Base-by-base conservation (phyloP, 257 asterid genomes). In the Gynochthodes officinalis region DNA sequence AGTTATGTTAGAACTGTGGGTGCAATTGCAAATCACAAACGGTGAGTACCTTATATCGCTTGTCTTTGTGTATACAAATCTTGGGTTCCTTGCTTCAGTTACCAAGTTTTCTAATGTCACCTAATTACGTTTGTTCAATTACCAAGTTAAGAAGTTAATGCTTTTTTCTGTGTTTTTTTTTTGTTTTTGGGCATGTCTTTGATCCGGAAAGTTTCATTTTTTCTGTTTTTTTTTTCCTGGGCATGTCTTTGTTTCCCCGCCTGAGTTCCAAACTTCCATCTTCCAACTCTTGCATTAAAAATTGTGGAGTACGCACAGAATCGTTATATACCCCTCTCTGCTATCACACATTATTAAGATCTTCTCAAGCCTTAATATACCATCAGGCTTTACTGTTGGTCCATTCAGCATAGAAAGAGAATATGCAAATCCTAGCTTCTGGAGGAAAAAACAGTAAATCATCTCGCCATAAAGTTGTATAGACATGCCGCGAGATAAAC, bases 51-150 rank as follows among this genome's bases (percentile, higher is more conserved):
- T 40, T 53, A 48, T 52, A 23, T 64, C 44, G 27, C 28, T 72
- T 72, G 54, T 19, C 19, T n/a, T 39, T 23, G 15, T 46, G 14
- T 21, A 13, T 25, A 2, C 10, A 14, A 6, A 21, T 28, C 21
- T 25, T 64, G 18, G 68, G 62, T 73, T 80, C 77, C 76, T 76
- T 80, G 16, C 79, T 76, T 80, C 52, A 40, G 19, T 73, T 44
- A 44, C 50, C 46, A 39, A 21, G 61, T 40, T 62, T 42, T 52
- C 57, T 18, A 67, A 60, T 61, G 27, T 18, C 28, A 5, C 1
- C 40, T 59, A 28, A 59, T 28, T 12, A 59, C 40, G 14, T 30
- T 62, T 6, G 46, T 58, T 8, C 35, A 43, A 30, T 48, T 62
- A 55, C 68, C 57, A 35, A 58, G 57, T 33, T 25, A 50, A 58